Evolutionary conservation across 768 basidiomycete species (phyloP).

Genomic region (Suillus occidentalis): DNA sequence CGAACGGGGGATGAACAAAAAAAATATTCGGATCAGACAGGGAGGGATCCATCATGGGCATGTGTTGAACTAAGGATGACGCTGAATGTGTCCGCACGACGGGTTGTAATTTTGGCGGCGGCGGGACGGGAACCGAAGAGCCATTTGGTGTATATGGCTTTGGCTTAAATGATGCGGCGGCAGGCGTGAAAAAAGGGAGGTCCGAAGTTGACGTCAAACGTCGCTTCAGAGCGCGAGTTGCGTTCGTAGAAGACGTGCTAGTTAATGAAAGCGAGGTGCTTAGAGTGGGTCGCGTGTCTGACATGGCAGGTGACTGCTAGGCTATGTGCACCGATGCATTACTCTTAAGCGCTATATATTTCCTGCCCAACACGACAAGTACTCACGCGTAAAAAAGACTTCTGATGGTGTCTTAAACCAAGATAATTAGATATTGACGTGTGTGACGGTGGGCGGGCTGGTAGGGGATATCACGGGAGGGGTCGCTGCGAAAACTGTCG

Average conservation of each 20-base stretch:
- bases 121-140: conserved; percentile 21
- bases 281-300: conserved; percentile 15
- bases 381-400: conserved; percentile 14
- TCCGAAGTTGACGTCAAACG: conserved; percentile 46
- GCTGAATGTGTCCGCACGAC: conserved; percentile 28
- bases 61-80: conserved; percentile 40
- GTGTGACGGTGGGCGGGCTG: conserved; percentile 2
- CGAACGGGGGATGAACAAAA: conserved; percentile 78
- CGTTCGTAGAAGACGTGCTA: conserved; percentile 26
- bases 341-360: neutral
- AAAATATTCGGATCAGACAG: conserved; percentile 62
- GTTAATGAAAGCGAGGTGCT: conserved; percentile 27
- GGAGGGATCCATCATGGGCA: conserved; percentile 66
- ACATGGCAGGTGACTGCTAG: conserved; percentile 18
- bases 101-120: conserved; percentile 26
- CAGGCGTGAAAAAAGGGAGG: conserved; percentile 61
- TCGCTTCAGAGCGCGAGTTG: conserved; percentile 44
- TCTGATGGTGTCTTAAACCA: neutral
- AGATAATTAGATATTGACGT: conserved; percentile 4
- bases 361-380: neutral
- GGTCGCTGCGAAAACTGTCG: conserved; percentile 21
- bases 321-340: neutral
- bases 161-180: conserved; percentile 65
- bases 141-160: conserved; percentile 55
- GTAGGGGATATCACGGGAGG: conserved; percentile 26